These are phyloP conservation scores for Trametes cinnabarina DNA, from an alignment of 768 basidiomycete species.

Conservation along the genomic window DNA sequence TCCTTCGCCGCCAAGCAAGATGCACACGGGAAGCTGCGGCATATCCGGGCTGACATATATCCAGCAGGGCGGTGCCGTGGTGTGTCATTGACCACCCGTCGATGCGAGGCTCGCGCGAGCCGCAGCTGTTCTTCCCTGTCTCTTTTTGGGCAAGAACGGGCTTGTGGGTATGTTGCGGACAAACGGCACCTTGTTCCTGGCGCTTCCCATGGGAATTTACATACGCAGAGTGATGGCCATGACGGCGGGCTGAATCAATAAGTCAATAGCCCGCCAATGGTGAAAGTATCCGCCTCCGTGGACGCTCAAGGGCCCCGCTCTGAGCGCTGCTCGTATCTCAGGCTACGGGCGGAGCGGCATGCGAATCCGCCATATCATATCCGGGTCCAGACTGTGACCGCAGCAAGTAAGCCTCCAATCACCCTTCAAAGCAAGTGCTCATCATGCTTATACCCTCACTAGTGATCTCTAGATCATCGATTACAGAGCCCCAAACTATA, in stretches of 20 bases:
- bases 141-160: neutral
- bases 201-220: neutral
- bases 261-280: constrained; percentile 1
- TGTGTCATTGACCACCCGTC: neutral
- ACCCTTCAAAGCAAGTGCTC: neutral
- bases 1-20: neutral
- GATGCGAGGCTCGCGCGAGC: constrained; percentile 16
- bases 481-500: neutral
- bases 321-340: neutral
- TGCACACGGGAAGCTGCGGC: neutral
- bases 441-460: neutral
- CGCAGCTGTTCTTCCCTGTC: constrained; percentile 5
- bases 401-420: neutral
- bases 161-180: neutral
- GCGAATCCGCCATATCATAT: neutral
- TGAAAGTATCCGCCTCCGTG: neutral
- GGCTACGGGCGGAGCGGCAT: neutral
- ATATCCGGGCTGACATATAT: neutral
- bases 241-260: constrained; percentile 2
- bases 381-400: neutral
- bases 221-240: neutral
- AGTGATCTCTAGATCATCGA: neutral
- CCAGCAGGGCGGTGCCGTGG: neutral
- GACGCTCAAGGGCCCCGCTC: neutral
- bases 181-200: neutral